These are phyloP conservation scores for Climacium dendroides DNA, from an alignment of 225 moss, liverwort and hornwort genomes.

Conservation along the genomic window DNA sequence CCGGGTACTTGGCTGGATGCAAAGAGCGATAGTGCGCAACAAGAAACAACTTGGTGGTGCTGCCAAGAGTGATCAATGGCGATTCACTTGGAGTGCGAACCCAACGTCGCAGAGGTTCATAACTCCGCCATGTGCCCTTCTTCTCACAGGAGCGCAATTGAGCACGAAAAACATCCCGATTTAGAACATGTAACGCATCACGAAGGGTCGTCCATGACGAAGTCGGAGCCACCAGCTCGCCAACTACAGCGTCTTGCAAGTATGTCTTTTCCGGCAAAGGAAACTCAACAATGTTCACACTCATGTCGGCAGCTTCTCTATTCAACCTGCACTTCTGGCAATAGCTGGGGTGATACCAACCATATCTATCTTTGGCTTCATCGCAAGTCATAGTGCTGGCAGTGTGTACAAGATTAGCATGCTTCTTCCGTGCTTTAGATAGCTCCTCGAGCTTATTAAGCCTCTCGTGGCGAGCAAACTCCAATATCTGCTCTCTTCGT, in stretches of 20 bases:
- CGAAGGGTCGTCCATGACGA: constrained; percentile 4
- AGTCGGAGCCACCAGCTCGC: neutral
- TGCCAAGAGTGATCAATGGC: neutral
- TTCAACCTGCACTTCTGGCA: neutral
- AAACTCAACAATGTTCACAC: neutral
- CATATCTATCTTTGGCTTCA: fast-evolving
- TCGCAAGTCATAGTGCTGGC: neutral
- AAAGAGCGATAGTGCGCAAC: neutral
- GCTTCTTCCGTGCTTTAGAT: neutral
- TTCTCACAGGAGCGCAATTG: neutral
- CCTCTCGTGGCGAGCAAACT: neutral
- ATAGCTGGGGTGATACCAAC: neutral
- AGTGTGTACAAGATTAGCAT: neutral
- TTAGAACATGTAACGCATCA: constrained; percentile 6
- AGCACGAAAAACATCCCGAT: neutral
- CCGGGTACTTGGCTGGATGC: neutral
- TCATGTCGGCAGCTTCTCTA: neutral
- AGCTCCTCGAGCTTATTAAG: neutral
- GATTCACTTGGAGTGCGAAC: neutral
- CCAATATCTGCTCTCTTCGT: neutral
- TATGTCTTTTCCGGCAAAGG: neutral
- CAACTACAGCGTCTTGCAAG: constrained; percentile 8
- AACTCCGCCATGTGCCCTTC: neutral
- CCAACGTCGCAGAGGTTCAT: neutral
- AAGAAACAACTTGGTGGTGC: neutral